A percentile compares a stretch with the other conserved stretches of the same genome.
phyloP scores from a whole-genome alignment of 805 yeast species.

The Komagataella pastoris region DNA sequence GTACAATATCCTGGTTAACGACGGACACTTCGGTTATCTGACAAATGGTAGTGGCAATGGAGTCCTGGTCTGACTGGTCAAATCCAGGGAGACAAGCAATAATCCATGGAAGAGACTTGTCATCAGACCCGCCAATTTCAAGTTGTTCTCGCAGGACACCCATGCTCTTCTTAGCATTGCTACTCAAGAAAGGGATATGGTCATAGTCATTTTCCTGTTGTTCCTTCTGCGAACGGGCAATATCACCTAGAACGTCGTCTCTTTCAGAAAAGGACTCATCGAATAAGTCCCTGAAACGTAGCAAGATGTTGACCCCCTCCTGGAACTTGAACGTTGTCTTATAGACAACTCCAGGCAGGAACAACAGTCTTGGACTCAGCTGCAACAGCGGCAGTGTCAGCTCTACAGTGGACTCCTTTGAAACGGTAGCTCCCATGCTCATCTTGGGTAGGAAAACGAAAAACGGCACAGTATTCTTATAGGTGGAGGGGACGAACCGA shows the following conservation, averaged over 20 bases:
- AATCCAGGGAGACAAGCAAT: constrained; percentile 15
- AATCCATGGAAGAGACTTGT: constrained; percentile 4
- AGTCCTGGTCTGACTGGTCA: not conserved
- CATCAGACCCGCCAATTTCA: not conserved
- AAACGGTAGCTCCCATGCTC: not conserved
- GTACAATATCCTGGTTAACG: constrained; percentile 25
- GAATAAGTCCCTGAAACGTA: constrained; percentile 15
- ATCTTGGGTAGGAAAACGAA: not conserved
- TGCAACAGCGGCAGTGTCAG: constrained; percentile 10
- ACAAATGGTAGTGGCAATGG: constrained; percentile 25
- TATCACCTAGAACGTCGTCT: not conserved
- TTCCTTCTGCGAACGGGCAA: constrained; percentile 3
- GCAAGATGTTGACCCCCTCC: constrained; percentile 32
- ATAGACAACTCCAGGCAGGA: constrained; percentile 52
- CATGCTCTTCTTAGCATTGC: not conserved
- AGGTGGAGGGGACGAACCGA: not conserved
- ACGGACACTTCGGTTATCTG: constrained; percentile 33
- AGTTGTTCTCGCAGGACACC: not conserved
- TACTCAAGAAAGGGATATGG: not conserved
- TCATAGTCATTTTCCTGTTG: constrained; percentile 1
- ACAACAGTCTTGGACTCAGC: constrained; percentile 20
- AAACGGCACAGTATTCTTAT: not conserved
- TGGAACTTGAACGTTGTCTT: constrained; percentile 36
- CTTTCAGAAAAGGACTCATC: constrained; percentile 6
- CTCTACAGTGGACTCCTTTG: not conserved